phyloP scores from a whole-genome alignment of 2,329 filamentous ascomycete genomes.

The Rhynchosporium secalis region DNA sequence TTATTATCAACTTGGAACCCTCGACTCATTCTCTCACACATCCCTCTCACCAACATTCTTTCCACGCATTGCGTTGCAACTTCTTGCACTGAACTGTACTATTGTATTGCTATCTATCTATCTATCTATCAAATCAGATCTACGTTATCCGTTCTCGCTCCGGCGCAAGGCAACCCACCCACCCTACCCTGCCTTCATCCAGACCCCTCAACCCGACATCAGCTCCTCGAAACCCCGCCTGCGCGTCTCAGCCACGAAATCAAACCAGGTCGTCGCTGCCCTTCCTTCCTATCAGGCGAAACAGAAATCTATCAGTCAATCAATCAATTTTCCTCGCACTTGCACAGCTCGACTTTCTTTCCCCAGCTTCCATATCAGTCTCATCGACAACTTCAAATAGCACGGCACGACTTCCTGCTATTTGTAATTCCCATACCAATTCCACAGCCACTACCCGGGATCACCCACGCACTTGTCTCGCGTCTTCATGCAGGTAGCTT shows the following conservation, averaged over 20 bases:
- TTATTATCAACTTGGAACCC: not conserved
- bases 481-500: slow-evolving; percentile 37
- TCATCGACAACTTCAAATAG: not conserved
- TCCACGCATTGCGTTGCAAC: not conserved
- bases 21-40: not conserved
- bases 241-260: slow-evolving; percentile 21
- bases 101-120: not conserved
- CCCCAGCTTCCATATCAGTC: not conserved
- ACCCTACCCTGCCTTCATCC: slow-evolving; percentile 11
- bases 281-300: slow-evolving; percentile 22
- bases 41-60: not conserved
- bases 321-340: slow-evolving; percentile 20
- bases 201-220: slow-evolving; percentile 16
- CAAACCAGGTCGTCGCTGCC: slow-evolving; percentile 13
- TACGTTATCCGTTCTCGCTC: slow-evolving; percentile 4
- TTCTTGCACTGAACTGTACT: not conserved
- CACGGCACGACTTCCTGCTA: slow-evolving; percentile 15
- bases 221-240: slow-evolving; percentile 23
- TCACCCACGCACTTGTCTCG: slow-evolving; percentile 24
- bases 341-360: slow-evolving; percentile 21
- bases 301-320: slow-evolving; percentile 6
- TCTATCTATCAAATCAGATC: not conserved
- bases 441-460: slow-evolving; percentile 4
- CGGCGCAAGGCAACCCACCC: slow-evolving; percentile 19
- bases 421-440: slow-evolving; percentile 2